Conservation (phyloP, 164 flowering plant genomes). For the Chimonanthus salicifolius region DNA sequence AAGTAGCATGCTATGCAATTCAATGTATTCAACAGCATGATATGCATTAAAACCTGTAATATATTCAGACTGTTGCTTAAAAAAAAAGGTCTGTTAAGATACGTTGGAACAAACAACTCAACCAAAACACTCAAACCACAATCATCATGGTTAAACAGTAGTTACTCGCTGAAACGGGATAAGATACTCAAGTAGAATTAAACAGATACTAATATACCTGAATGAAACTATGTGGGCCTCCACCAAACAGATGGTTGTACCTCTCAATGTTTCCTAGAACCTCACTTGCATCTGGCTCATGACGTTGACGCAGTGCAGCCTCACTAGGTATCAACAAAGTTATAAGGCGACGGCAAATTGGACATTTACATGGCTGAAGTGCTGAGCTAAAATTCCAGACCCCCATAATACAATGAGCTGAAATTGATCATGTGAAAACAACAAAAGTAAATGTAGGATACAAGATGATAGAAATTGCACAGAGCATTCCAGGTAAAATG, state of each 20-base stretch:
- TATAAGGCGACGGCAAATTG: constrained; percentile 74
- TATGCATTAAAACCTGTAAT: no score
- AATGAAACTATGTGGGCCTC: constrained; percentile 32
- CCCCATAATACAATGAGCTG: constrained; percentile 73
- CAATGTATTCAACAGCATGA: no score
- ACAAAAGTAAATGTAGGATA: neutral
- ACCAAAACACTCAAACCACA: neutral
- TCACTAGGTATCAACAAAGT: constrained; percentile 72
- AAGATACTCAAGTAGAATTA: neutral
- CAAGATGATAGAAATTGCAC: neutral
- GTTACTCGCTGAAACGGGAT: neutral
- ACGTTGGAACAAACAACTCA: no score
- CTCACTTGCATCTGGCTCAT: constrained; percentile 40
- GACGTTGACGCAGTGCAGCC: constrained; percentile 29
- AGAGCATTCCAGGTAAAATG: no score
- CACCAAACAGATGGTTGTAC: constrained; percentile 74
- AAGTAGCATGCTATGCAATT: no score
- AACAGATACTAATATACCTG: constrained; percentile 41
- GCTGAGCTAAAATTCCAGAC: constrained; percentile 78
- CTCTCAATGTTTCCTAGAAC: constrained; percentile 41
- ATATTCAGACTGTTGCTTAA: no score
- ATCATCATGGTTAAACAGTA: neutral
- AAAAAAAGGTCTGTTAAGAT: no score
- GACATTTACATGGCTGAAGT: constrained; percentile 81
- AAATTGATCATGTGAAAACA: neutral